phyloP scores from a whole-genome alignment of 768 basidiomycete species.

The Suillus subalutaceus region DNA sequence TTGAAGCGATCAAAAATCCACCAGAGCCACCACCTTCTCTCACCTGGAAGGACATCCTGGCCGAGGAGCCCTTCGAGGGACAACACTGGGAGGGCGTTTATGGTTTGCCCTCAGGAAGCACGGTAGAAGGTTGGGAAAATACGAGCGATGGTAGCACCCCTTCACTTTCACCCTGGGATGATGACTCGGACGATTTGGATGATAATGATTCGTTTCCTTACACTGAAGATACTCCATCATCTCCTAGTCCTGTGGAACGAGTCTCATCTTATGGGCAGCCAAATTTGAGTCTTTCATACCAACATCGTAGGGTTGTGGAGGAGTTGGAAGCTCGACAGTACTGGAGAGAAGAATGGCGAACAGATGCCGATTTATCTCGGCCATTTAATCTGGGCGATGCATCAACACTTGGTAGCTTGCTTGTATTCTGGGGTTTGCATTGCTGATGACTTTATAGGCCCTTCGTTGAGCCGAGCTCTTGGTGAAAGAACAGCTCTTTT shows the following conservation, averaged over 20 bases:
- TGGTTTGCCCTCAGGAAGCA: constrained; percentile 52
- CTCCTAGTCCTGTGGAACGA: constrained; percentile 8
- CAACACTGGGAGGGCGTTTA: constrained; percentile 85
- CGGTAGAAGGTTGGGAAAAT: constrained; percentile 45
- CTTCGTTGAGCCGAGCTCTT: constrained; percentile 43
- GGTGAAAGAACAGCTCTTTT: constrained; percentile 41
- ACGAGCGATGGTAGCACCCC: constrained; percentile 62
- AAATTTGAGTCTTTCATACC: constrained; percentile 24
- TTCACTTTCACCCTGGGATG: constrained; percentile 67
- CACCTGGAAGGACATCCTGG: constrained; percentile 80
- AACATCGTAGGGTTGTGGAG: constrained; percentile 61
- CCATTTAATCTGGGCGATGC: constrained; percentile 69
- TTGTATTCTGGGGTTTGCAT: not conserved
- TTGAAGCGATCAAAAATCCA: constrained; percentile 51
- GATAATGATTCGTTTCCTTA: constrained; percentile 22
- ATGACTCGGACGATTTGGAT: constrained; percentile 46
- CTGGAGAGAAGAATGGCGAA: constrained; percentile 71
- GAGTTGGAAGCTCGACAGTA: constrained; percentile 66
- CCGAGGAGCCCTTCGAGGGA: constrained; percentile 83
- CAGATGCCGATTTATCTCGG: constrained; percentile 42
- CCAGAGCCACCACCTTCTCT: constrained; percentile 41
- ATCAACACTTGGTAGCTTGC: constrained; percentile 65
- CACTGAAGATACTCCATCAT: not conserved
- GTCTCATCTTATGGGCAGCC: constrained; percentile 33
- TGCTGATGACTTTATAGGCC: constrained; percentile 37